phyloP scores from a whole-genome alignment of 78 protist species.

The Emiliania huxleyi region DNA sequence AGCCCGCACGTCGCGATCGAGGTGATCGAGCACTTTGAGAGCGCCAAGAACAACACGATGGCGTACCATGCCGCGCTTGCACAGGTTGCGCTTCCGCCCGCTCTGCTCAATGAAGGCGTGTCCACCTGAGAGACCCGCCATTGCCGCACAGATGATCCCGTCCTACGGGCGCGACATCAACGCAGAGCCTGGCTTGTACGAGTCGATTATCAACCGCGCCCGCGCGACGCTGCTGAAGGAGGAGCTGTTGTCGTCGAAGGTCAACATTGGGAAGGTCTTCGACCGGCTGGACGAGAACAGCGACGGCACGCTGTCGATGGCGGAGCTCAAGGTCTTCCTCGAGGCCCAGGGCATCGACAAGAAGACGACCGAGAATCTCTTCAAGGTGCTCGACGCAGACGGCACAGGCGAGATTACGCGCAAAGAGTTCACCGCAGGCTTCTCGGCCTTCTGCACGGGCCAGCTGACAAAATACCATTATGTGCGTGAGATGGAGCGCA shows the following conservation, averaged over 20 bases:
- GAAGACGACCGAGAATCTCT: background rate
- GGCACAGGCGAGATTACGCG: too few relatives aligned
- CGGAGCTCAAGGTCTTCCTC: background rate
- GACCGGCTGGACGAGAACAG: background rate
- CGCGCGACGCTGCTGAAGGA: background rate
- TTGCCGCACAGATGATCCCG: background rate
- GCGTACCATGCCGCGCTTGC: too few relatives aligned
- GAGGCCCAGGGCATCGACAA: background rate
- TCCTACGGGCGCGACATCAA: too few relatives aligned
- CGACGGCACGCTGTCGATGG: background rate
- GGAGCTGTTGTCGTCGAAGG: background rate
- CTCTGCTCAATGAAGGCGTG: background rate
- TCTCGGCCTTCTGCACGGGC: too few relatives aligned
- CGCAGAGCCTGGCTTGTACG: too few relatives aligned
- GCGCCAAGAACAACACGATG: too few relatives aligned
- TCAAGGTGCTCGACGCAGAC: too few relatives aligned
- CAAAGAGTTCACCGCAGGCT: too few relatives aligned
- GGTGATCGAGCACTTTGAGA: too few relatives aligned
- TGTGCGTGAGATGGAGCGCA: too few relatives aligned
- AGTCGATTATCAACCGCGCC: background rate
- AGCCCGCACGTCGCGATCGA: too few relatives aligned
- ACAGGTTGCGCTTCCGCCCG: background rate
- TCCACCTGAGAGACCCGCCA: background rate
- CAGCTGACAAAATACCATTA: too few relatives aligned
- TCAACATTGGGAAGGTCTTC: background rate